A percentile compares a stretch with the other conserved stretches of the same genome.
phyloP scores from a whole-genome alignment of 441 rosid genomes.

The Omphalea diandra region DNA sequence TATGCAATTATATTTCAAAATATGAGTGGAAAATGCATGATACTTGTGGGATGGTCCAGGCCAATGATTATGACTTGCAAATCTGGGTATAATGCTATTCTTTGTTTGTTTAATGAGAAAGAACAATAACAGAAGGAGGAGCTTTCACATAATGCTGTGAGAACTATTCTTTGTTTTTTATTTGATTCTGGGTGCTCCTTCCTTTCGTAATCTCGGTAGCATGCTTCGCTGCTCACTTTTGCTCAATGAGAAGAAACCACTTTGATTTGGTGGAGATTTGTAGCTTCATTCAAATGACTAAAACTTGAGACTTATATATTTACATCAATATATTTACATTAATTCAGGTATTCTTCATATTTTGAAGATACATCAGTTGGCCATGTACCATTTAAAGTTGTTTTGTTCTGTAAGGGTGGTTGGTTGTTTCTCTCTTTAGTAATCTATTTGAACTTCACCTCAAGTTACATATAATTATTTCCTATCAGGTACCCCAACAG shows the following conservation, averaged over 20 bases:
- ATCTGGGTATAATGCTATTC: not conserved
- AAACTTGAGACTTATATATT: too few relatives aligned
- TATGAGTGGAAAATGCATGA: not conserved
- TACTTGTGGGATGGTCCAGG: not conserved
- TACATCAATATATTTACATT: too few relatives aligned
- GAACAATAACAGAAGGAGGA: too few relatives aligned
- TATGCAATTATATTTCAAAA: not conserved
- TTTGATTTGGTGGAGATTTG: too few relatives aligned
- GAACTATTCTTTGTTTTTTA: too few relatives aligned
- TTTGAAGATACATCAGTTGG: not conserved
- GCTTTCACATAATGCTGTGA: too few relatives aligned
- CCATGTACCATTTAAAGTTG: not conserved
- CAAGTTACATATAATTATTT: constrained; percentile 14
- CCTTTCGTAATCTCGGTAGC: too few relatives aligned
- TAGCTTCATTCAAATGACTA: too few relatives aligned
- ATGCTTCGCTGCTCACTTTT: too few relatives aligned
- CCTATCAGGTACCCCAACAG: constrained; percentile 89
- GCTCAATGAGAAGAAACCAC: too few relatives aligned
- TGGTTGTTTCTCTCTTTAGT: not conserved
- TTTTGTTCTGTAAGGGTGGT: not conserved
- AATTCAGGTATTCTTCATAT: not conserved
- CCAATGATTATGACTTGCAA: not conserved
- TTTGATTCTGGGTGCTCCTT: too few relatives aligned
- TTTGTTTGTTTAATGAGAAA: too few relatives aligned
- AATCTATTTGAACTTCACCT: constrained; percentile 2